Evolutionary conservation across 108 stramenopile species (phyloP).

Genomic region (Pseudonitzschia pungens): DNA sequence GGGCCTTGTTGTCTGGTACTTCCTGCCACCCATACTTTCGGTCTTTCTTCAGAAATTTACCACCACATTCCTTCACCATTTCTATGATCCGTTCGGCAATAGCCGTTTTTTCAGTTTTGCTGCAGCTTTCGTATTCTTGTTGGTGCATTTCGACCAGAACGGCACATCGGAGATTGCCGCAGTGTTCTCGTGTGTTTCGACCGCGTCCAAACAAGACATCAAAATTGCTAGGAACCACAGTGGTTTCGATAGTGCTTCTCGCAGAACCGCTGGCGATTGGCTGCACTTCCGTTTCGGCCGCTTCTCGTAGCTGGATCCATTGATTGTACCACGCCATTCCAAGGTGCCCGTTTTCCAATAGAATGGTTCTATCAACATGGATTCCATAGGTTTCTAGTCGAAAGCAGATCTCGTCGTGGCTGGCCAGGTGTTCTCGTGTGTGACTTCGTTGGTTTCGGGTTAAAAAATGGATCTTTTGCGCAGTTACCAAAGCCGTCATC

Average conservation of each 20-base stretch:
- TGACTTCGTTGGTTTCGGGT: conserved; percentile 10
- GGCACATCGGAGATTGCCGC: conserved; percentile 24
- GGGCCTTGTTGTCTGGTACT: conserved; percentile 18
- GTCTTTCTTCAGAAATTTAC: conserved; percentile 34
- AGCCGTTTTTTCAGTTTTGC: conserved; percentile 30
- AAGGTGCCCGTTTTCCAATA: conserved; percentile 13
- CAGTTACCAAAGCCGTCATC: conserved; percentile 16
- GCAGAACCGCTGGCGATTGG: not conserved
- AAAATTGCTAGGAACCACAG: conserved; percentile 20
- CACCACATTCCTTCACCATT: conserved; percentile 26
- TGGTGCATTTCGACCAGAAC: conserved; percentile 27
- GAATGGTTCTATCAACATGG: conserved; percentile 4
- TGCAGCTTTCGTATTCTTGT: conserved; percentile 26
- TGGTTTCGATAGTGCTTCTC: not conserved
- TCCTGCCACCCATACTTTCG: conserved; percentile 21
- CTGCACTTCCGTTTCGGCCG: not conserved
- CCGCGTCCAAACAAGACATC: conserved; percentile 41
- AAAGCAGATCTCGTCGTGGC: conserved; percentile 8
- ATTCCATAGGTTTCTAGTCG: conserved; percentile 35
- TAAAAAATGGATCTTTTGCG: conserved; percentile 9
- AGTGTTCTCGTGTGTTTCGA: conserved; percentile 17
- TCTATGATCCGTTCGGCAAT: conserved; percentile 27
- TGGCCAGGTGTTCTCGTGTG: conserved; percentile 19
- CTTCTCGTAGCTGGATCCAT: conserved; percentile 21
- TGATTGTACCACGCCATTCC: conserved; percentile 24